Percentiles rank a stretch among this genome's conserved stretches.
Conservation (phyloP, 106 monocot species). For the Acorus gramineus region DNA sequence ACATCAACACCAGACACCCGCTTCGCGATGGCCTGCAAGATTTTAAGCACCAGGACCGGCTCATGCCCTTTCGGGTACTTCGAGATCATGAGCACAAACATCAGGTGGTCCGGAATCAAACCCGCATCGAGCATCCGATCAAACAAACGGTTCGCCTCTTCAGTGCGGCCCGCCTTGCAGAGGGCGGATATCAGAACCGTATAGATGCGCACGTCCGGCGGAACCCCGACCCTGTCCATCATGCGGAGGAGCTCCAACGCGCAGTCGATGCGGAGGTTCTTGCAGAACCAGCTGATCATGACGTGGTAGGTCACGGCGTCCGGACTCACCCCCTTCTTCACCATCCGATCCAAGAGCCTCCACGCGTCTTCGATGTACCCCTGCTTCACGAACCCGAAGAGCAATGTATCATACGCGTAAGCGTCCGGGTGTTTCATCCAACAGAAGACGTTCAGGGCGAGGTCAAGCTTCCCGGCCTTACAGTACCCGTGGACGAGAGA, state of each 20-base stretch:
- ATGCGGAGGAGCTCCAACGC: constrained; percentile 45
- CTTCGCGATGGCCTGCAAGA: constrained; percentile 26
- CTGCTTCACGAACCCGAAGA: constrained; percentile 22
- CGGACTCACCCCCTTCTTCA: constrained; percentile 14
- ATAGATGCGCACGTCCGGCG: constrained; percentile 38
- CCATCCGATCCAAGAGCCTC: constrained; percentile 50
- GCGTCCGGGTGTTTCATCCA: constrained; percentile 23
- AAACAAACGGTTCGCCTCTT: constrained; percentile 22
- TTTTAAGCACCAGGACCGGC: constrained; percentile 15
- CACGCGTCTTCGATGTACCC: constrained; percentile 34
- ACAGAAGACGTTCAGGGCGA: constrained; percentile 17
- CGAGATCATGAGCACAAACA: constrained; percentile 24
- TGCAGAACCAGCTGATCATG: constrained; percentile 60
- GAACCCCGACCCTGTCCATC: constrained; percentile 50
- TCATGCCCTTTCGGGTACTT: constrained; percentile 11
- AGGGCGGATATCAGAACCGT: constrained; percentile 58
- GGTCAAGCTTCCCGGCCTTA: constrained; percentile 16
- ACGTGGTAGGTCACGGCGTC: constrained; percentile 47
- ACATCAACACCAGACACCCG: constrained; percentile 5
- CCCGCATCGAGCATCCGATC: constrained; percentile 29
- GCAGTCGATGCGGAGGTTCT: constrained; percentile 32
- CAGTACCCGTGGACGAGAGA: constrained; percentile 15
- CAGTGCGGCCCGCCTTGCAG: constrained; percentile 52
- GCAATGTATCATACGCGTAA: constrained; percentile 28
- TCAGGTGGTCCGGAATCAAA: constrained; percentile 26